A percentile compares a stretch with the other conserved stretches of the same genome.
Conservation (phyloP, 75 land plant species). For the Pseudotsuga menziesii region DNA sequence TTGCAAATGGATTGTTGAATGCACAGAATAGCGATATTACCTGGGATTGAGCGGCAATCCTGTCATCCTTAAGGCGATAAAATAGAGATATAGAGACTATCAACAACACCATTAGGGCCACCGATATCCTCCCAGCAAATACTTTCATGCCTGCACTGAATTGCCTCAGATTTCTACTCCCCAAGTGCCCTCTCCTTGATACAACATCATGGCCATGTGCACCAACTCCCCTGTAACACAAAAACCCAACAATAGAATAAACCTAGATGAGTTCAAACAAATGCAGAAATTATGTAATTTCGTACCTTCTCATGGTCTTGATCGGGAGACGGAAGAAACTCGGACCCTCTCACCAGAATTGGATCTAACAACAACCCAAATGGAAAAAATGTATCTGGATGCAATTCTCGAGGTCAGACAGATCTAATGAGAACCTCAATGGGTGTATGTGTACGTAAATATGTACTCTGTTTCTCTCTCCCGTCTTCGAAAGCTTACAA, state of each 20-base stretch:
- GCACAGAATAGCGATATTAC: slow-evolving; percentile 12
- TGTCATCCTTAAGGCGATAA: slow-evolving; percentile 21
- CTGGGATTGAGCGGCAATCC: slow-evolving; percentile 27
- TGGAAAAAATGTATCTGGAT: neutral
- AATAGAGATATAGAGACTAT: slow-evolving; percentile 61
- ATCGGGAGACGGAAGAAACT: neutral
- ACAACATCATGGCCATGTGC: neutral
- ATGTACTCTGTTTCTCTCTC: too few species aligned
- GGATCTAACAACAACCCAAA: neutral
- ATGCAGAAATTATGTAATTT: neutral
- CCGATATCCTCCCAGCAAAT: slow-evolving; percentile 40
- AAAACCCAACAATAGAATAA: neutral
- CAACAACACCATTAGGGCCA: slow-evolving; percentile 56
- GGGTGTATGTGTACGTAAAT: too few species aligned
- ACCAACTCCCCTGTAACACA: neutral
- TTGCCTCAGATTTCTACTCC: slow-evolving; percentile 31
- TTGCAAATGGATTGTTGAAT: neutral
- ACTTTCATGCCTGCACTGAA: slow-evolving; percentile 33
- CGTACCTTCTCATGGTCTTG: slow-evolving; percentile 5
- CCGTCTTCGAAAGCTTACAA: too few species aligned
- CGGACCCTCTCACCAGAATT: neutral
- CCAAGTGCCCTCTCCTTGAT: slow-evolving; percentile 13
- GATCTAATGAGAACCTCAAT: too few species aligned
- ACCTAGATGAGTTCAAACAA: neutral
- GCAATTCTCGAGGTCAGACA: too few species aligned